Conservation (phyloP, 192 early-diverging fungal genomes). For the Umbelopsis ramanniana region DNA sequence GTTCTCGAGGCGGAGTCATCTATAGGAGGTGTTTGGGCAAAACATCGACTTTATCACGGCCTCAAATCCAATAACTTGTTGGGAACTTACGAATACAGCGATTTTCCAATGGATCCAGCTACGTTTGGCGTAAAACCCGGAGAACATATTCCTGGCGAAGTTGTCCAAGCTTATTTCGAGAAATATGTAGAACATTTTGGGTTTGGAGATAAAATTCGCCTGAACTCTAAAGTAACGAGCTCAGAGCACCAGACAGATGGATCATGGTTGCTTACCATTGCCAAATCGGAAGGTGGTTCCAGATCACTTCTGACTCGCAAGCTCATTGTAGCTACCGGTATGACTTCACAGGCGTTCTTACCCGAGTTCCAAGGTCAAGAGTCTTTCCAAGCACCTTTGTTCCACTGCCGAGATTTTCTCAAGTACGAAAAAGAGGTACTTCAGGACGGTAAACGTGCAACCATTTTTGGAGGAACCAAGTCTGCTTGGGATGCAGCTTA, state of each 20-base stretch:
- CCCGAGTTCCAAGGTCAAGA: constrained; percentile 20
- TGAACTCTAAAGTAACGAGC: constrained; percentile 16
- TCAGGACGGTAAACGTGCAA: constrained; percentile 19
- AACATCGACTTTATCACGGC: constrained; percentile 1
- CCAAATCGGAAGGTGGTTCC: too few relatives aligned
- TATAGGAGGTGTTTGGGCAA: constrained; percentile 12
- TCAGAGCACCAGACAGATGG: constrained; percentile 7
- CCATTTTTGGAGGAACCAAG: constrained; percentile 7
- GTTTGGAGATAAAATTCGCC: constrained; percentile 1
- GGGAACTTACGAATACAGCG: constrained; percentile 14
- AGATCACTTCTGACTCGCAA: constrained; percentile 4
- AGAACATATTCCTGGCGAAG: constrained; percentile 22
- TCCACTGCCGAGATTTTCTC: constrained; percentile 14
- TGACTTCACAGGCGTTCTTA: constrained; percentile 5
- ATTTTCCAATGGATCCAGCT: constrained; percentile 14
- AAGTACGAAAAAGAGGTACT: constrained; percentile 16
- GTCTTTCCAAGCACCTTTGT: constrained; percentile 1
- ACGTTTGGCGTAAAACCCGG: constrained; percentile 11
- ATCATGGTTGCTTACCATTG: background rate
- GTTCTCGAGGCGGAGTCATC: constrained; percentile 2
- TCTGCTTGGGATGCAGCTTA: constrained; percentile 22
- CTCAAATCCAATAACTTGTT: constrained; percentile 21
- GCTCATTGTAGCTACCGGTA: constrained; percentile 6
- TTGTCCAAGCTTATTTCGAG: constrained; percentile 3
- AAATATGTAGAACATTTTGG: constrained; percentile 23